Evolutionary conservation across 2,329 filamentous ascomycete species (phyloP).

Genomic region (Microdochium bolleyi): DNA sequence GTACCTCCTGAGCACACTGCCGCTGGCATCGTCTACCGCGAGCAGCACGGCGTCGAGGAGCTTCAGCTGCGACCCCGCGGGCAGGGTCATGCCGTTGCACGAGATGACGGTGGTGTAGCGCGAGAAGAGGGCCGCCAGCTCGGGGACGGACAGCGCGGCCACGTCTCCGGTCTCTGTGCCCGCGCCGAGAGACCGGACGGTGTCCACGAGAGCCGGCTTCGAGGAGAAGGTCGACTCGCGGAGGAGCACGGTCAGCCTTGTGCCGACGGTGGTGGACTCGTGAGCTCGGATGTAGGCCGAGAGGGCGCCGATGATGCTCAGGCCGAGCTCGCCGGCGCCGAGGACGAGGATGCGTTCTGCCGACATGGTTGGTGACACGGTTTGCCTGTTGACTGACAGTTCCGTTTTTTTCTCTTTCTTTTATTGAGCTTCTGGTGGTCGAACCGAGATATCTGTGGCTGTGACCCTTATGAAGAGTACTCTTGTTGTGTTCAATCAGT

Average conservation of each 20-base stretch:
- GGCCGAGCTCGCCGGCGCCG: constrained; percentile 60
- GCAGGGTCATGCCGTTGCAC: constrained; percentile 52
- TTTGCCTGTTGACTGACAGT: no score
- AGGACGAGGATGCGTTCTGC: constrained; percentile 42
- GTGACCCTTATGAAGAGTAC: no score
- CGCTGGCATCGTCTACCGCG: not conserved
- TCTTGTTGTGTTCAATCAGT: no score
- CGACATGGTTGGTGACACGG: not conserved
- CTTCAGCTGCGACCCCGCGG: constrained; percentile 47
- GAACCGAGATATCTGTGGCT: no score
- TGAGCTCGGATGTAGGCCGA: constrained; percentile 32
- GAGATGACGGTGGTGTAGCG: constrained; percentile 47
- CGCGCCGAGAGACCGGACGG: constrained; percentile 8
- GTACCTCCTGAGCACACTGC: constrained; percentile 40
- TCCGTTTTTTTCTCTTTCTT: no score
- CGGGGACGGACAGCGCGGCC: constrained; percentile 21
- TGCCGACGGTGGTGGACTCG: constrained; percentile 18
- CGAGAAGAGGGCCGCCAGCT: constrained; percentile 33
- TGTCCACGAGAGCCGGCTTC: constrained; percentile 27
- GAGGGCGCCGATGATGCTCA: constrained; percentile 44
- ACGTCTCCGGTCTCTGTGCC: constrained; percentile 12
- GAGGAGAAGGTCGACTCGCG: constrained; percentile 25
- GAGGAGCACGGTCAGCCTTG: constrained; percentile 26
- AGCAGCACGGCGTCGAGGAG: constrained; percentile 44
- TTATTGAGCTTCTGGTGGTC: no score